Evolutionary conservation across 805 yeast species (phyloP), one percentile per base, ranked within the genome.

Genomic region (Candida endomychidarum): DNA sequence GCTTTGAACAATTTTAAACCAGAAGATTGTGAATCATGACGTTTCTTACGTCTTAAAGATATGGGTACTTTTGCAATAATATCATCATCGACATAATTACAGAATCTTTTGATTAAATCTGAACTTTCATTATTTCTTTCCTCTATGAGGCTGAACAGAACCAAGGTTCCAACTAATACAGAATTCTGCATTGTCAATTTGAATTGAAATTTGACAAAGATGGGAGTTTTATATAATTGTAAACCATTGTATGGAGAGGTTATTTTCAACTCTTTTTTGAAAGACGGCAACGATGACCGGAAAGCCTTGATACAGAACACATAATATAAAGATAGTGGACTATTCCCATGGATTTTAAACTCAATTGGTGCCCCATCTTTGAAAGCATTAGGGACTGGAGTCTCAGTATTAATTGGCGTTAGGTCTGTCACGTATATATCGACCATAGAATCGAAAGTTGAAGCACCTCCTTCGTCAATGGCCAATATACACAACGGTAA

Each of bases 381-480:
- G 14, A 22, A 35, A 4, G 16, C 15, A 4, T 24, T 19, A 11
- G 24, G n/a, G 14, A 16, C 12, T 11, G 15, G 9, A 8, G 32
- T 9, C 6, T n/a, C 22, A 19, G 18, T 5, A 15, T 33, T 20
- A 5, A 24, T 28, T 7, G 34, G 34, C 4, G 41, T 30, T 10
- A 31, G 18, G 15, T 38, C 35, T 9, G 36, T 38, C 3, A 30
- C 36, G 15, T 28, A 21, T 14, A 32, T 14, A 29, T 29, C 33
- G 10, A 6, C 15, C 8, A 12, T 8, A n/a, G 24, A 5, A 9
- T 12, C 12, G 17, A 12, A 5, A 3, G 16, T 5, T 15, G 19
- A 12, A 12, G n/a, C n/a, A n/a, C n/a, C n/a, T n/a, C 6, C 14
- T 17, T 22, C 33, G 10, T 27, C 39, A 14, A 36, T 19, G 4